Evolutionary conservation across 179 eudicot genomes (phyloP).

Genomic region (Corrigiola litoralis): DNA sequence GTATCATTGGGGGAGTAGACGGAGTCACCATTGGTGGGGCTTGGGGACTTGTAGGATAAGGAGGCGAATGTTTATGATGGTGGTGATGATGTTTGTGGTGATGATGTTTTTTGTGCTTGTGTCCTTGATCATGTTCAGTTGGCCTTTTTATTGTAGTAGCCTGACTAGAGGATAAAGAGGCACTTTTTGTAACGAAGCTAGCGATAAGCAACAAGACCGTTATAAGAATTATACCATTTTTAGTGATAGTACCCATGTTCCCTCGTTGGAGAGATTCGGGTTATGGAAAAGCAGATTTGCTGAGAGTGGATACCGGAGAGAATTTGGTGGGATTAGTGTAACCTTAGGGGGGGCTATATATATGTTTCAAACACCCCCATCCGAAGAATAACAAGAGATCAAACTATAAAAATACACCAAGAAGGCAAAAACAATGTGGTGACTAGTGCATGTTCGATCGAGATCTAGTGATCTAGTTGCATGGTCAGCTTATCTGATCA

Average conservation of each 20-base stretch:
- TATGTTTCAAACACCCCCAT: neutral
- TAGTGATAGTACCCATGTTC: constrained; percentile 1
- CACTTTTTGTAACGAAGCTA: neutral
- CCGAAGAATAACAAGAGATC: too few relatives aligned
- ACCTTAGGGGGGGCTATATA: neutral
- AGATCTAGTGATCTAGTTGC: constrained; percentile 15
- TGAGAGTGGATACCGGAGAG: too few relatives aligned
- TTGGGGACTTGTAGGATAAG: neutral
- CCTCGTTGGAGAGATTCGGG: neutral
- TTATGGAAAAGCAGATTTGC: neutral
- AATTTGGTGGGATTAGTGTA: neutral
- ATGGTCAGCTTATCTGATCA: neutral
- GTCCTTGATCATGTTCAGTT: neutral
- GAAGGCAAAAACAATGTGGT: neutral
- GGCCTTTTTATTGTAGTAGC: neutral
- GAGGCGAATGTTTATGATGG: neutral
- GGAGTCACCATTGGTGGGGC: neutral
- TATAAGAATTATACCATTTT: neutral
- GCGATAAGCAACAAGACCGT: constrained; percentile 5
- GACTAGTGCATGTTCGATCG: constrained; percentile 1
- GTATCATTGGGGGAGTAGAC: neutral
- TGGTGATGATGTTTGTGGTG: neutral
- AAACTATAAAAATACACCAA: neutral
- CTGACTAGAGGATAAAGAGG: neutral
- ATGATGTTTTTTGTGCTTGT: neutral